phyloP scores from a whole-genome alignment of 495 filamentous ascomycete genomes.

The Neurospora tetraspora region DNA sequence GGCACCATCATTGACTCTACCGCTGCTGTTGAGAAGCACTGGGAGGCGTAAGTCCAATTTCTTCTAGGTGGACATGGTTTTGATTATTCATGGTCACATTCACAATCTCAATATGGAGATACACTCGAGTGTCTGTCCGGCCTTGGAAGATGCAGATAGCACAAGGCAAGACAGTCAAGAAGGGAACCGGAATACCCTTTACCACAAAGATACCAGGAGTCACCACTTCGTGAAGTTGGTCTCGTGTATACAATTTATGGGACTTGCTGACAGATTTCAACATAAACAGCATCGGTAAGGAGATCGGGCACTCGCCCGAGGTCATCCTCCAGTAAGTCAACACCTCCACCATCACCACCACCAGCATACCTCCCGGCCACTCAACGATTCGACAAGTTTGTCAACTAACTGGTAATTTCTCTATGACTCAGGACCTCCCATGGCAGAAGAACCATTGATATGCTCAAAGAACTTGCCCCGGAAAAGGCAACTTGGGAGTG shows the following conservation, averaged over 20 bases:
- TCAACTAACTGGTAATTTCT: background rate
- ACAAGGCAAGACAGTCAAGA: background rate
- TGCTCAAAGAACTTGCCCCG: slow-evolving; percentile 61
- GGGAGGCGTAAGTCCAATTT: slow-evolving; percentile 54
- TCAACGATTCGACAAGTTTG: background rate
- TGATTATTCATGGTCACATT: background rate
- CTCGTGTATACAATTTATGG: background rate
- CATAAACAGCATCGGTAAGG: slow-evolving; percentile 56
- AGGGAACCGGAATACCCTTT: background rate
- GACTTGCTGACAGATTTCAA: background rate
- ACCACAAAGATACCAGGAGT: background rate
- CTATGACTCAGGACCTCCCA: slow-evolving; percentile 54
- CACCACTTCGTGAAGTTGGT: background rate
- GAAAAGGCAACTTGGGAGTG: slow-evolving; percentile 86
- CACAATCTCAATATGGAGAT: background rate
- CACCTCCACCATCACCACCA: background rate
- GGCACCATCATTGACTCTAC: slow-evolving; percentile 77
- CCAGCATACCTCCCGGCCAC: background rate
- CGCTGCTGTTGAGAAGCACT: slow-evolving; percentile 81
- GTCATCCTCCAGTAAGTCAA: slow-evolving; percentile 54
- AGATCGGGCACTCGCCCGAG: slow-evolving; percentile 72
- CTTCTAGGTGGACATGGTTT: background rate
- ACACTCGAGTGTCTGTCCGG: background rate
- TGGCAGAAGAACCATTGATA: slow-evolving; percentile 77
- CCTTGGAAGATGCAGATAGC: background rate